Evolutionary conservation across 805 yeast species (phyloP), one percentile per base, ranked within the genome.

Genomic region (Torulaspora quercuum): DNA sequence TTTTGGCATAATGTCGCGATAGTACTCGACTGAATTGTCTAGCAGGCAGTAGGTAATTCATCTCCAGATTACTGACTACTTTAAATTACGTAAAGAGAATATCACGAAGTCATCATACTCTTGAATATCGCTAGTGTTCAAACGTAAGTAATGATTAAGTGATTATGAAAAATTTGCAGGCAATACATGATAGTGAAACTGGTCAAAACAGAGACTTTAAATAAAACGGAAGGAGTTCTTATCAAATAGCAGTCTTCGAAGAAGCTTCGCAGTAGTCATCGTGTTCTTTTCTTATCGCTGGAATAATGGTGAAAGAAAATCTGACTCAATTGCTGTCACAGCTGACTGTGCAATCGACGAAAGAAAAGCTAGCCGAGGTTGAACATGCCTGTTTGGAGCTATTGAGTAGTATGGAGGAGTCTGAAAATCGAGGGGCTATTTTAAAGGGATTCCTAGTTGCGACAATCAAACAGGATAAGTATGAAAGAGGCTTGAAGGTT

Each of bases 401-500:
- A 17, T 39, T 56, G 23, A 44, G 42, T 5, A 44, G 35, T 16
- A 49, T 55, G 14, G 45, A 57, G 20, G 30, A 46, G 0, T 45
- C 49, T 18, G 52, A 49, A 6, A 29, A 32, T 20, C 12, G 12
- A 15, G 46, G 37, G 8, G 36, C 37, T 7, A 45, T 52, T 7
- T 33, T 73, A 25, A 70, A 62, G 42, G 61, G 67, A 33, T 76
- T 78, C 46, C 55, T 81, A 21, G 78, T 79, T 4, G 72, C 88
- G 2, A 60, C 78, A 50, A 80, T 82, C 57, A 76, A 79, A 50
- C 64, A 76, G 52, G 89, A 82, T 53, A 72, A 72, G 43, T 82
- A 82, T 53, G 59, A 64, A 34, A 60, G 64, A 38, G 87, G 83
- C 0, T 49, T 61, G 10, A 64, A 68, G 29, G 49, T 76, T 25